These are phyloP conservation scores for Stereum hirsutum DNA, from an alignment of 1,284 basidiomycete genomes.

Conservation along the genomic window DNA sequence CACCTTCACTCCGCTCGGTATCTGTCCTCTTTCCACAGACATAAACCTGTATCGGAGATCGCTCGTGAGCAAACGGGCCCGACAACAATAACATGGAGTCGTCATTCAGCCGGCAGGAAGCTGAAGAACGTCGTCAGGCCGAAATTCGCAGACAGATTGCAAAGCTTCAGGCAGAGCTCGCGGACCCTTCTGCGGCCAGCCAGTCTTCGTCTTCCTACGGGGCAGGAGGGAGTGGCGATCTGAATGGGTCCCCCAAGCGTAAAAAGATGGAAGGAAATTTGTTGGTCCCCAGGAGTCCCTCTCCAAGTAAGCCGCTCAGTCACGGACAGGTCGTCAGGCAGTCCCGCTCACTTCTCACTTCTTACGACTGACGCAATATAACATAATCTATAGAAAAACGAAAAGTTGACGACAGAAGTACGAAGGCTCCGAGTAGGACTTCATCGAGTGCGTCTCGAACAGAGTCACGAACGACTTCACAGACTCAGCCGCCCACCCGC, in stretches of 20 bases:
- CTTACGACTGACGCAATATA: no score
- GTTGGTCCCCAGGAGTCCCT: conserved; percentile 25
- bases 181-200: conserved; percentile 18
- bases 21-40: no score
- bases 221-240: background rate
- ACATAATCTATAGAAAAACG: conserved; percentile 40
- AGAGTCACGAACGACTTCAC: no score
- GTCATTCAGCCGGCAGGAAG: conserved; percentile 15
- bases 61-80: no score
- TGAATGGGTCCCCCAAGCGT: conserved; percentile 35
- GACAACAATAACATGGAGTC: no score
- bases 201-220: conserved; percentile 9
- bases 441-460: no score
- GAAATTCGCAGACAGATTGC: conserved; percentile 34
- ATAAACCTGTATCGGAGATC: no score
- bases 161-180: conserved; percentile 31
- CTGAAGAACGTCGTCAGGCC: conserved; percentile 22
- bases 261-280: conserved; percentile 31
- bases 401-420: no score
- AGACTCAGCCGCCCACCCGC: background rate
- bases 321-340: no score
- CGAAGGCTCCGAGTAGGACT: no score
- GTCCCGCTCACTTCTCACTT: no score
- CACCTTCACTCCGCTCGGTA: no score
- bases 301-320: conserved; percentile 1